Conservation (phyloP, 208 protist genomes). For the Trypanosoma lewisi region DNA sequence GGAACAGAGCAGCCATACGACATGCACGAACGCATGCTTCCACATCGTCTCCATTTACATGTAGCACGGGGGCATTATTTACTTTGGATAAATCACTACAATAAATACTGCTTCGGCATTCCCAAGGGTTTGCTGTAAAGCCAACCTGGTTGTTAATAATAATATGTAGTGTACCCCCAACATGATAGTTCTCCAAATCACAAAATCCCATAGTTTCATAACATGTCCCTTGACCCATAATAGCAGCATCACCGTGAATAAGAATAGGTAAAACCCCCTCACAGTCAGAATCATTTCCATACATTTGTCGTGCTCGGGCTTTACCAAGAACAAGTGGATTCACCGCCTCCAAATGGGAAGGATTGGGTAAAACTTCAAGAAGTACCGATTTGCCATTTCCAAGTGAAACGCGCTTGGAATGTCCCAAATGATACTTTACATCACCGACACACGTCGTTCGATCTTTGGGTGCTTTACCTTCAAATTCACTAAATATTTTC, state of each 20-base stretch:
- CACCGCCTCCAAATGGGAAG: conserved; percentile 98
- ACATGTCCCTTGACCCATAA: conserved; percentile 96
- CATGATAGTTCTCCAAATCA: conserved; percentile 93
- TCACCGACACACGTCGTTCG: conserved; percentile 77
- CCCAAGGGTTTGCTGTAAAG: conserved; percentile 96
- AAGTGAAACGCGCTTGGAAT: conserved; percentile 61
- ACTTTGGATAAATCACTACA: conserved; percentile 97
- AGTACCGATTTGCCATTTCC: conserved; percentile 86
- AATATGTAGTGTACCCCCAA: conserved; percentile 98
- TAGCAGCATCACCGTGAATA: conserved; percentile 98
- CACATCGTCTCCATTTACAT: conserved; percentile 98
- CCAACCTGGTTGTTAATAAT: conserved; percentile 99
- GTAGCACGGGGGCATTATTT: conserved; percentile 95
- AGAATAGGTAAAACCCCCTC: conserved; percentile 83
- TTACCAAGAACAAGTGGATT: conserved; percentile 98
- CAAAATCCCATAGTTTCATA: conserved; percentile 97
- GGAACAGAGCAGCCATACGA: conserved; percentile 89
- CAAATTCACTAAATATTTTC: conserved; percentile 91
- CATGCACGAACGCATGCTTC: conserved; percentile 92
- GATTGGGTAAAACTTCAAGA: conserved; percentile 97
- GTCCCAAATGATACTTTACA: conserved; percentile 98
- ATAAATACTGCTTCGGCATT: conserved; percentile 93
- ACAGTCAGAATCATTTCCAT: conserved; percentile 72
- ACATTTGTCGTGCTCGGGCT: conserved; percentile 92
- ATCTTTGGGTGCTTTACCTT: conserved; percentile 51